phyloP scores from a whole-genome alignment of 2,329 filamentous ascomycete species.

The Cladosporium velox region DNA sequence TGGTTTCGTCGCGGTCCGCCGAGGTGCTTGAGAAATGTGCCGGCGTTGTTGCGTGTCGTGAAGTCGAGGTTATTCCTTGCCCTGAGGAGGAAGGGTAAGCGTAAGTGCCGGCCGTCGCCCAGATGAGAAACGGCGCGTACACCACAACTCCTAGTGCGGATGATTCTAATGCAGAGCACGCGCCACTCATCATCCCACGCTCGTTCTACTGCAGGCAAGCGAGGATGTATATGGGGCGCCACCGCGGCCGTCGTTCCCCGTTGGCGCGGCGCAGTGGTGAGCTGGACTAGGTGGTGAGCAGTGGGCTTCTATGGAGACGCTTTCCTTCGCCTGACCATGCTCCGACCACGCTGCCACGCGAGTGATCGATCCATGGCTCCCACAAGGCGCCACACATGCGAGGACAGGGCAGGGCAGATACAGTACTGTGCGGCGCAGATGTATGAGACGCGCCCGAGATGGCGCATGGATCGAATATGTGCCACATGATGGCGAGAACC shows the following conservation, averaged over 20 bases:
- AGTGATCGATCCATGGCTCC: conserved; percentile 3
- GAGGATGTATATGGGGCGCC: neutral
- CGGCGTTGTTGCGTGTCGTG: neutral
- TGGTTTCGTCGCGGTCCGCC: neutral
- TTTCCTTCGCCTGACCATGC: conserved; percentile 3
- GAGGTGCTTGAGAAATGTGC: neutral
- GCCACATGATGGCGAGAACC: neutral
- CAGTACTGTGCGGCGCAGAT: neutral
- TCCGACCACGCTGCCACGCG: neutral
- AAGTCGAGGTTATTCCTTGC: neutral
- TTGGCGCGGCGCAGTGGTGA: neutral
- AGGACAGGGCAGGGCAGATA: neutral
- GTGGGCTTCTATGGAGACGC: neutral
- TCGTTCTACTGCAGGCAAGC: neutral
- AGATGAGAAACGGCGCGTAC: conserved; percentile 4
- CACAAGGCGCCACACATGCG: neutral
- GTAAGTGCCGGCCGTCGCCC: conserved; percentile 1
- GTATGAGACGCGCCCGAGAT: neutral
- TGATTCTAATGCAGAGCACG: conserved; percentile 1
- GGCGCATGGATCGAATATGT: neutral
- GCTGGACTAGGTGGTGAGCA: neutral
- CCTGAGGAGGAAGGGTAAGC: neutral
- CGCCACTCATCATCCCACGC: neutral
- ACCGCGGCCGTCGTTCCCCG: neutral
- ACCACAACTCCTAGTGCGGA: neutral